These are phyloP conservation scores for Sphaerosporella brunnea DNA, from an alignment of 495 filamentous ascomycete species.

Conservation along the genomic window DNA sequence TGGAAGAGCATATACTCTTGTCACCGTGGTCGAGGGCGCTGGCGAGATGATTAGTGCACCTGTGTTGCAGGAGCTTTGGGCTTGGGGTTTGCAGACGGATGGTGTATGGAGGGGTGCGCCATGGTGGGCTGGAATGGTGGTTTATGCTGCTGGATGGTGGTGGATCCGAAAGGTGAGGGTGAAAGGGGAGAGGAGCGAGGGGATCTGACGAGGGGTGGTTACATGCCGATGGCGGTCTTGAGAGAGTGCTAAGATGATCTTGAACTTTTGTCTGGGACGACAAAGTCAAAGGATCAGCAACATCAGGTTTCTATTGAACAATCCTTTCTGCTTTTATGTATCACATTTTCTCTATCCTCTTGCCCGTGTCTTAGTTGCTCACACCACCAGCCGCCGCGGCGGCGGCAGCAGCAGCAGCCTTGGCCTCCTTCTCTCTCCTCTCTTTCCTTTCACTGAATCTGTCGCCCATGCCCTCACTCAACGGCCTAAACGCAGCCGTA, in stretches of 20 bases:
- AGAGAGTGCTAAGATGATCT: too few relatives aligned
- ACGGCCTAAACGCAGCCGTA: slow-evolving; percentile 46
- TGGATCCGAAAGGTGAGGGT: neutral
- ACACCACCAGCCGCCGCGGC: slow-evolving; percentile 3
- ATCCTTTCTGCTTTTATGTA: too few relatives aligned
- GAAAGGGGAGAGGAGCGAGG: slow-evolving; percentile 1
- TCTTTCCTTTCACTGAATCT: slow-evolving; percentile 43
- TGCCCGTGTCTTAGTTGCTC: slow-evolving; percentile 25
- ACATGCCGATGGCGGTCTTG: too few relatives aligned
- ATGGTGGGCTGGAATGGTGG: slow-evolving; percentile 1
- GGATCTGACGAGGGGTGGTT: too few relatives aligned
- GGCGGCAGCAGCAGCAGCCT: slow-evolving; percentile 7
- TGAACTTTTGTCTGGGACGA: too few relatives aligned
- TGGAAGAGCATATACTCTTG: neutral
- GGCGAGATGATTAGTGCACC: slow-evolving; percentile 7
- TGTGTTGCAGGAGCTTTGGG: slow-evolving; percentile 4
- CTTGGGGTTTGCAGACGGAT: neutral
- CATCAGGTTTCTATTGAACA: too few relatives aligned
- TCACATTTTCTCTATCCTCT: too few relatives aligned
- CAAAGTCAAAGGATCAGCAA: too few relatives aligned
- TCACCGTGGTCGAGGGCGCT: slow-evolving; percentile 5
- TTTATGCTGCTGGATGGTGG: slow-evolving; percentile 2
- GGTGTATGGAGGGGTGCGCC: neutral
- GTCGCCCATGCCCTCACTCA: slow-evolving; percentile 46
- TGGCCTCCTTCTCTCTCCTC: slow-evolving; percentile 29